A percentile compares a stretch with the other conserved stretches of the same genome.
phyloP scores from a whole-genome alignment of 805 yeast species.

The Wickerhamomyces xylosicus region DNA sequence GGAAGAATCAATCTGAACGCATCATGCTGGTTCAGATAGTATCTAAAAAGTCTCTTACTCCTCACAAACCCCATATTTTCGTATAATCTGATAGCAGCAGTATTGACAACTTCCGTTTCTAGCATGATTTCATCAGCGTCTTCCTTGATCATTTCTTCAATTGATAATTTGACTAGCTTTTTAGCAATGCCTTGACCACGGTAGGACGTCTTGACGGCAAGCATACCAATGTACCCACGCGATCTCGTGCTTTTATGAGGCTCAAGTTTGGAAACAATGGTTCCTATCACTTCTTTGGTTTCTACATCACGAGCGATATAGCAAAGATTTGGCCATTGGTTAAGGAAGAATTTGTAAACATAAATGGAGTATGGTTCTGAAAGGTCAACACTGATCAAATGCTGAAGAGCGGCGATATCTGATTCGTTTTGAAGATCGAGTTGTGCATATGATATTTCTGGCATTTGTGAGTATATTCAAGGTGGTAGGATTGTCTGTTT shows the following conservation, averaged over 20 bases:
- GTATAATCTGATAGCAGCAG: slow-evolving; percentile 57
- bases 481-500: too few species aligned
- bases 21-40: slow-evolving; percentile 87
- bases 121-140: slow-evolving; percentile 84
- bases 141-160: slow-evolving; percentile 52
- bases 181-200: slow-evolving; percentile 82
- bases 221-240: slow-evolving; percentile 95
- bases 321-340: slow-evolving; percentile 85
- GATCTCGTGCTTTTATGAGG: slow-evolving; percentile 60
- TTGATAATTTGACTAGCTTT: slow-evolving; percentile 47
- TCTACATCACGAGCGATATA: slow-evolving; percentile 41
- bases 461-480: too few species aligned
- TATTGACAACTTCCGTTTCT: slow-evolving; percentile 83
- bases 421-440: slow-evolving; percentile 18
- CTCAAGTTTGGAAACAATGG: slow-evolving; percentile 74
- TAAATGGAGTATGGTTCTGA: slow-evolving; percentile 93
- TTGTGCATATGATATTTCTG: slow-evolving; percentile 13
- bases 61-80: slow-evolving; percentile 70
- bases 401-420: slow-evolving; percentile 41
- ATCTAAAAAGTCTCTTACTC: slow-evolving; percentile 68
- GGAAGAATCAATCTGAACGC: slow-evolving; percentile 86
- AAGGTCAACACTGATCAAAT: slow-evolving; percentile 59
- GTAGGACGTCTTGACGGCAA: slow-evolving; percentile 65
- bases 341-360: slow-evolving; percentile 83
- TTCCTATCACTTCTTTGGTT: slow-evolving; percentile 50